These are phyloP conservation scores for Multifurca ochricompacta DNA, from an alignment of 768 basidiomycete species.

Conservation along the genomic window DNA sequence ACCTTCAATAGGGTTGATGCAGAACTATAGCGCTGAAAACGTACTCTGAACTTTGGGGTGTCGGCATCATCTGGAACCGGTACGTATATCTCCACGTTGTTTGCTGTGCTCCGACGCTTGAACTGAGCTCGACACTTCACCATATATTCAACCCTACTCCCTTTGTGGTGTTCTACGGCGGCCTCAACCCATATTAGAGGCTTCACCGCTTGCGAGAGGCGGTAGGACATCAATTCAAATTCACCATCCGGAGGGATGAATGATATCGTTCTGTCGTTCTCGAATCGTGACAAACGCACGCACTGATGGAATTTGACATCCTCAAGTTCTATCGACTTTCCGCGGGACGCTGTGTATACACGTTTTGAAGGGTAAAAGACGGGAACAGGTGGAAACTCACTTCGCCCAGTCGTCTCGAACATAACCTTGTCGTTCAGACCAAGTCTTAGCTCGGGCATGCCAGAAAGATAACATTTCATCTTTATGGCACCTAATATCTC, in stretches of 20 bases:
- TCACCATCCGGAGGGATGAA: slow-evolving; percentile 99
- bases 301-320: slow-evolving; percentile 99
- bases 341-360: slow-evolving; percentile 54
- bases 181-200: slow-evolving; percentile 98
- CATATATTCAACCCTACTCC: slow-evolving; percentile 92
- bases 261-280: slow-evolving; percentile 97
- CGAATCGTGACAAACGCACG: slow-evolving; percentile 92
- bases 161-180: slow-evolving; percentile 87
- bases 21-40: slow-evolving; percentile 23
- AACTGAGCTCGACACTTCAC: slow-evolving; percentile 97
- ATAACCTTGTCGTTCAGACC: slow-evolving; percentile 99
- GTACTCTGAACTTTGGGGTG: slow-evolving; percentile 90
- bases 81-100: slow-evolving; percentile 97
- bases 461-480: slow-evolving; percentile 99
- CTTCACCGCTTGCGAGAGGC: slow-evolving; percentile 94
- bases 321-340: slow-evolving; percentile 99
- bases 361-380: not conserved
- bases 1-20: not conserved
- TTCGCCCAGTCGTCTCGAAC: slow-evolving; percentile 96
- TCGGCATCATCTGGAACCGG: slow-evolving; percentile 99
- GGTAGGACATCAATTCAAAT: slow-evolving; percentile 97
- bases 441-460: slow-evolving; percentile 96
- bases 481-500: slow-evolving; percentile 98
- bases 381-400: slow-evolving; percentile 39
- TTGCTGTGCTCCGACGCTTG: slow-evolving; percentile 92